These are phyloP conservation scores for Exophiala sp. DNA, from an alignment of 2,329 filamentous ascomycete genomes.

Conservation along the genomic window DNA sequence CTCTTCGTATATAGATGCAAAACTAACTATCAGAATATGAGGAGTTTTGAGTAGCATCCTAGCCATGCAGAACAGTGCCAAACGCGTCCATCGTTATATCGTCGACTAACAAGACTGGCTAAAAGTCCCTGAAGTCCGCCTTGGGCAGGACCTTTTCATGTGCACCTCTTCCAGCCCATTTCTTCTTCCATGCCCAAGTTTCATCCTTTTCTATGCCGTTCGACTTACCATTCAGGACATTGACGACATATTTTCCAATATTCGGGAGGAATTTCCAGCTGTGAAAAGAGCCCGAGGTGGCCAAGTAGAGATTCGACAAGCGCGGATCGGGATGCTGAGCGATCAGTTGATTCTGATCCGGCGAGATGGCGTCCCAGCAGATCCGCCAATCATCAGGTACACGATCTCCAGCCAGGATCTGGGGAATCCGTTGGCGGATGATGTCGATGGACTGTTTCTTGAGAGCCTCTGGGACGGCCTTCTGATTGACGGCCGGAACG, in stretches of 20 bases:
- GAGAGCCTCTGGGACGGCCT: conserved; percentile 38
- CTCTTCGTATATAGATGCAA: neutral
- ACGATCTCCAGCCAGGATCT: conserved; percentile 32
- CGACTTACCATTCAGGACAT: conserved; percentile 29
- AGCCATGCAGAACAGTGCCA: too few species aligned
- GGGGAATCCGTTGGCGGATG: conserved; percentile 29
- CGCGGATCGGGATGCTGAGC: conserved; percentile 43
- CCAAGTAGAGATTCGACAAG: conserved; percentile 52
- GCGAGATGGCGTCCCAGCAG: conserved; percentile 57
- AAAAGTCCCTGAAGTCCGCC: conserved; percentile 29
- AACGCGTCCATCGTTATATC: too few species aligned
- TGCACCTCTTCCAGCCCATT: conserved; percentile 27
- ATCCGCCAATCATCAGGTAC: conserved; percentile 42
- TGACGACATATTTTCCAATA: conserved; percentile 52
- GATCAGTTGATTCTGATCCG: conserved; percentile 58
- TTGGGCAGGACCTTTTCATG: conserved; percentile 31
- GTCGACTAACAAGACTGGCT: neutral
- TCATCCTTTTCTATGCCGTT: conserved; percentile 37
- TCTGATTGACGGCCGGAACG: conserved; percentile 43
- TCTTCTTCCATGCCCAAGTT: conserved; percentile 36
- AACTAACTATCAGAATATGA: neutral
- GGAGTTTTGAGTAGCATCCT: too few species aligned
- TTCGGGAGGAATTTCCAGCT: conserved; percentile 61
- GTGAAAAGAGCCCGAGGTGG: conserved; percentile 59
- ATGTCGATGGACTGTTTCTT: conserved; percentile 37